Evolutionary conservation across 768 basidiomycete species (phyloP).

Genomic region (Psilocybe cubensis): DNA sequence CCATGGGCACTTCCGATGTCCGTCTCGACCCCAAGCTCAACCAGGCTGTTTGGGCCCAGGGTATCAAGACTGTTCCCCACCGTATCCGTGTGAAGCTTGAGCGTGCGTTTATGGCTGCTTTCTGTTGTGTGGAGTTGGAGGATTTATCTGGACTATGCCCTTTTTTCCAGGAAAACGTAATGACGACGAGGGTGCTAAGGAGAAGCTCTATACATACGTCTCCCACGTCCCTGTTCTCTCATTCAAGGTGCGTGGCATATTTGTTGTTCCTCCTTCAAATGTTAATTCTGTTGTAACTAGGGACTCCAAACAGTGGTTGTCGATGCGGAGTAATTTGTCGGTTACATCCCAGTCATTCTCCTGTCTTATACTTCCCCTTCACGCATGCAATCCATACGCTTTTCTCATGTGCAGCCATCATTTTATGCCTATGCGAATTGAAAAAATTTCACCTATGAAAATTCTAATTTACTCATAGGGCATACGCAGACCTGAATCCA

Average conservation of each 20-base stretch:
- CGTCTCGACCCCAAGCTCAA: conserved; percentile 95
- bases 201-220: conserved; percentile 95
- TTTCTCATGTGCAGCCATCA: conserved; percentile 18
- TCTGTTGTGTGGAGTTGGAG: not conserved
- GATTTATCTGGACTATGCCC: conserved; percentile 10
- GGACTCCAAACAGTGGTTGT: conserved; percentile 83
- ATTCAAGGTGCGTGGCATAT: conserved; percentile 73
- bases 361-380: conserved; percentile 16
- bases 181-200: conserved; percentile 98
- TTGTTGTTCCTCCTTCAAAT: not conserved
- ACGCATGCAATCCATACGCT: conserved; percentile 24
- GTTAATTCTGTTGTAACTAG: conserved; percentile 39
- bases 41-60: conserved; percentile 92
- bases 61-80: conserved; percentile 93
- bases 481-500: not conserved
- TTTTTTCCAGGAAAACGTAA: conserved; percentile 84
- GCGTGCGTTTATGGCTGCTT: conserved; percentile 49
- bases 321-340: conserved; percentile 66
- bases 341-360: conserved; percentile 10
- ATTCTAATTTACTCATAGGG: not conserved
- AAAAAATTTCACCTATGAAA: not conserved
- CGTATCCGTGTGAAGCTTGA: conserved; percentile 93
- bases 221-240: conserved; percentile 74
- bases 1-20: conserved; percentile 96
- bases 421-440: conserved; percentile 9